phyloP scores from a whole-genome alignment of 441 rosid genomes.

The Geranium incanum region DNA sequence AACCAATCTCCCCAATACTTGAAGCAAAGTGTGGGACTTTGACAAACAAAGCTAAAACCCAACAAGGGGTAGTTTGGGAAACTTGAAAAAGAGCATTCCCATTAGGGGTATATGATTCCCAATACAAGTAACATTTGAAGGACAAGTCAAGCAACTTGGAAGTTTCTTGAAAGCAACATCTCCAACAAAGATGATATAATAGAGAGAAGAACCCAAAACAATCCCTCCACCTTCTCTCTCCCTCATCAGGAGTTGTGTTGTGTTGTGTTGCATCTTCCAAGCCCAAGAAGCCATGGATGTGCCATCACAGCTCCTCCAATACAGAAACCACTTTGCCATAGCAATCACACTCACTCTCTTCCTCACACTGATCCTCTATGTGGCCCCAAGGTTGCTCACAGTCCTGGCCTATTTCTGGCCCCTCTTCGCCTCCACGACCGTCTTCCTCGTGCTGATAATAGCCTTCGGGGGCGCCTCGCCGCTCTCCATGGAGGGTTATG shows the following conservation, averaged over 20 bases:
- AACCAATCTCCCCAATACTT: no score
- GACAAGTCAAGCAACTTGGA: neutral
- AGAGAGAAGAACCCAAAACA: neutral
- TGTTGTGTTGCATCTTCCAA: neutral
- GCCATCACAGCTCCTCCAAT: conserved; percentile 5
- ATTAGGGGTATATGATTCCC: no score
- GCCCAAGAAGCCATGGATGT: conserved; percentile 5
- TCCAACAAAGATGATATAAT: neutral
- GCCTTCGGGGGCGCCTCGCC: neutral
- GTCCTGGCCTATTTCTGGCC: conserved; percentile 7
- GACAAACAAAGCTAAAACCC: no score
- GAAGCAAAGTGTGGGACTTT: no score
- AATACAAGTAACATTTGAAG: neutral
- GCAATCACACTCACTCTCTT: neutral
- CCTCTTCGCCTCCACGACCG: conserved; percentile 1
- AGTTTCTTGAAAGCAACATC: neutral
- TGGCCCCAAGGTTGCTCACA: conserved; percentile 2
- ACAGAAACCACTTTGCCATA: conserved; percentile 8
- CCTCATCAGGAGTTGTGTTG: neutral
- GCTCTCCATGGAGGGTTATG: neutral
- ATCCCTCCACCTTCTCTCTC: neutral
- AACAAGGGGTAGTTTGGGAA: conserved; percentile 7
- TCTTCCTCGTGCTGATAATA: neutral
- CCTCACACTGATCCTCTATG: neutral
- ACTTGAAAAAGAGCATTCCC: neutral